Evolutionary conservation across 2,329 filamentous ascomycete species (phyloP), one percentile per base, ranked within the genome.

Genomic region (Hypoxylon sp.): DNA sequence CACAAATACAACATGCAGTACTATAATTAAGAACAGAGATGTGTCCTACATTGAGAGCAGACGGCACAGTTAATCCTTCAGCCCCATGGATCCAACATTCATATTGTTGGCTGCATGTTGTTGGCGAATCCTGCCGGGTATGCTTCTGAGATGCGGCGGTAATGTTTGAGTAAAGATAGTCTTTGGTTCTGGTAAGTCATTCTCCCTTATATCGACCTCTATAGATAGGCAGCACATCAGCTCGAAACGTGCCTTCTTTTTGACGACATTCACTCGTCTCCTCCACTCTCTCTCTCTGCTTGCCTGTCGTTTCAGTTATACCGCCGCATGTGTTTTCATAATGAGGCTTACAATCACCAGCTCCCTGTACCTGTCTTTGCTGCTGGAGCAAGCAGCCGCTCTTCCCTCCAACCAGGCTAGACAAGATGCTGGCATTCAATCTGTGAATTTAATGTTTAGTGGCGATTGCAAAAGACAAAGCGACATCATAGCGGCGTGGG

Each of bases 291-390:
- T 45, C 19, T 45, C 45, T 47, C 45, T 14, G 45, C 45, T 14
- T 47, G 45, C 45, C 45, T 47, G 29, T 47, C 27, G 21, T 29
- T 29, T 47, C 25, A 47, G 21, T 47, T 47, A 29, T 47, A 47
- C 23, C 23, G 45, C 45, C 45, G 45, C 45, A 47, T 47, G 45
- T 23, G 45, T 47, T 47, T 29, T 47, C 45, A 47, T 29, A 47
- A 47, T 47, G 45, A 47, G 45, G 27, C 45, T 47, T 47, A 47
- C 45, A 47, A 47, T 47, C 45, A 47, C 45, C 45, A 47, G 45
- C 45, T 29, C 27, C 27, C 27, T 29, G 27, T 29, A 29, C 27
- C 27, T 29, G 27, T 29, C 27, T 29, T 29, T 29, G 27, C 27
- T 29, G 27, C 27, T 29, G 27, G 8, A 29, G 8, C 27, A 29